Percentiles rank a stretch among this genome's conserved stretches.
Conservation (phyloP, 306 rosid species). For the Rubus idaeus region DNA sequence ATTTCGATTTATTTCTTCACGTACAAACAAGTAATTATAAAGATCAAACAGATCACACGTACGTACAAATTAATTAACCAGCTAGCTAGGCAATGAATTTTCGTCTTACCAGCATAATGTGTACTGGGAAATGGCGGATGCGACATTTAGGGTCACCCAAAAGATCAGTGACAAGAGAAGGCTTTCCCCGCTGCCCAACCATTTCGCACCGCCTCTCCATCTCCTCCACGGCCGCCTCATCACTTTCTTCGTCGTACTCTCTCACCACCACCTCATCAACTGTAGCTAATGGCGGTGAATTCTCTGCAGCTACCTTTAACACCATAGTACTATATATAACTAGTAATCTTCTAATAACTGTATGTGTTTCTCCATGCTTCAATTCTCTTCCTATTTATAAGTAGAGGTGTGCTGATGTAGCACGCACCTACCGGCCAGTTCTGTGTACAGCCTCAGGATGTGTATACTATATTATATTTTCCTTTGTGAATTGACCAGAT, state of each 20-base stretch:
- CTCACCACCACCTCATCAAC: slow-evolving; percentile 37
- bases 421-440: slow-evolving; percentile 43
- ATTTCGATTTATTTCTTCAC: no score
- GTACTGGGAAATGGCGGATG: slow-evolving; percentile 68
- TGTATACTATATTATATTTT: slow-evolving; percentile 9
- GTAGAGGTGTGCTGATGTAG: slow-evolving; percentile 42
- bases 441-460: slow-evolving; percentile 34
- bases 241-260: slow-evolving; percentile 66
- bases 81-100: neutral
- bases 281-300: slow-evolving; percentile 22
- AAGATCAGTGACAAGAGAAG: slow-evolving; percentile 80
- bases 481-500: slow-evolving; percentile 33
- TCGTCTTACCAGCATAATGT: slow-evolving; percentile 75
- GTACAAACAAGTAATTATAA: neutral
- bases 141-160: slow-evolving; percentile 91
- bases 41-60: neutral
- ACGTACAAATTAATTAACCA: no score
- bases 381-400: slow-evolving; percentile 19
- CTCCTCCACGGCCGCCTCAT: slow-evolving; percentile 67
- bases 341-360: neutral
- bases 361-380: neutral
- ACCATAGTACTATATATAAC: slow-evolving; percentile 37
- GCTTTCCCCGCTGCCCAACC: slow-evolving; percentile 60
- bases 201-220: slow-evolving; percentile 70
- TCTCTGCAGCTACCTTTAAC: slow-evolving; percentile 59